Base-by-base conservation (phyloP, 306 rosid species). In the Purshia tridentata region DNA sequence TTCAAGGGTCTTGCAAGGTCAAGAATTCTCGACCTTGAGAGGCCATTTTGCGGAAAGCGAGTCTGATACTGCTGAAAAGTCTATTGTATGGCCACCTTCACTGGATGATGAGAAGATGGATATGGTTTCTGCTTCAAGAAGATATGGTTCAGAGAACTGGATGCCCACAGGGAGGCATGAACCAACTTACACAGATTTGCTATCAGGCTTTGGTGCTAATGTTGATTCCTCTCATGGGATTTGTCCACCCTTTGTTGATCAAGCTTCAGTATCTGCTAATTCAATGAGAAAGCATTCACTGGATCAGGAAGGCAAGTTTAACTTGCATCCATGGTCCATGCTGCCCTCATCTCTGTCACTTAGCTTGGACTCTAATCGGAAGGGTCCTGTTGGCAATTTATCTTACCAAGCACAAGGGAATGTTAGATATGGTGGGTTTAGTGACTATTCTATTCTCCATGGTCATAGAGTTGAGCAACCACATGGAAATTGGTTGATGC, bases 1-100 rank as follows among this genome's bases (percentile, higher is more conserved):
- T 76, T 80, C 90, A 56, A 89, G 93, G 91, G 97, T 87, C 92
- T 91, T 94, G 99, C 99, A 90, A 89, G 97, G 96, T 94, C 99
- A 88, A 91, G 99, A 94, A 74, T 78, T 84, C 75, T 42, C 90
- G 87, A 83, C 92, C 87, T 85, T 89, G 87, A 84, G 90, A 79
- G 93, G 84, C 65, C 89, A 83, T 70, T 85, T 86, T 67, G 80
- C 63, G 0, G 97, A 93, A 54, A 82, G 90, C 62, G 88, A 89
- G 52, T 62, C 88, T 46, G 91, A 84, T 70, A 73, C 81, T 12
- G 89, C 84, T 7, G 96, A 87, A 82, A 91, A 88, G 76, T 77
- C 91, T n/a, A 84, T 60, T 70, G 89, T 61, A 64, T 81, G 97
- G 96, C 81, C 86, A 10, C 81, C 80, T 37, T 77, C 85, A 4